phyloP scores from a whole-genome alignment of 495 filamentous ascomycete species.

The Daldinia grandis region DNA sequence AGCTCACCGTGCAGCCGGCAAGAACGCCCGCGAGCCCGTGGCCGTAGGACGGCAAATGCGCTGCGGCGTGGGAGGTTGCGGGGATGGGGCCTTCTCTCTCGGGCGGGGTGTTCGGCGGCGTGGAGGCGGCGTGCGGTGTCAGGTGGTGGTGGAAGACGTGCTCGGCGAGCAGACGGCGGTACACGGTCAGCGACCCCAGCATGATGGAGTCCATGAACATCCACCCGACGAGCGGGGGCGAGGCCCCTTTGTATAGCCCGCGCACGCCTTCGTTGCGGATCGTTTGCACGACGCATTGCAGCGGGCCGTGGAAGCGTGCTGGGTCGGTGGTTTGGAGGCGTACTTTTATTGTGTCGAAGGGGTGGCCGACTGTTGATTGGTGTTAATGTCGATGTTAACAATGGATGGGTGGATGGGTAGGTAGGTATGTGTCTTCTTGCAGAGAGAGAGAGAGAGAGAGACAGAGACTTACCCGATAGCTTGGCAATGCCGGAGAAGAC shows the following conservation, averaged over 20 bases:
- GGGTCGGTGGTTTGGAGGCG: conserved; percentile 87
- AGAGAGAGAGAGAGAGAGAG: background rate
- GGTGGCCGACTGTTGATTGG: conserved; percentile 64
- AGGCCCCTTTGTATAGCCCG: conserved; percentile 90
- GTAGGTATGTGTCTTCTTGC: too few relatives aligned
- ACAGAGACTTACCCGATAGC: conserved; percentile 73
- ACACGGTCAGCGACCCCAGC: conserved; percentile 90
- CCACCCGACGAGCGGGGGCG: conserved; percentile 92
- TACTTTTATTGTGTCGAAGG: conserved; percentile 96
- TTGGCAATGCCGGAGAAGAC: conserved; percentile 95
- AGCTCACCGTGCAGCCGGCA: conserved; percentile 88
- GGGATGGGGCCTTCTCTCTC: conserved; percentile 30
- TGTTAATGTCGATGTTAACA: too few relatives aligned
- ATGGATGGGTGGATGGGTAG: too few relatives aligned
- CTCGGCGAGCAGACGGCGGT: conserved; percentile 80
- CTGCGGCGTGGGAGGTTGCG: conserved; percentile 31
- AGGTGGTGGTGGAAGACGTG: conserved; percentile 71
- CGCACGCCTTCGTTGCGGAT: conserved; percentile 78
- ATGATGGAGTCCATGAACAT: conserved; percentile 98
- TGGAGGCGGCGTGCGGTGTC: conserved; percentile 49
- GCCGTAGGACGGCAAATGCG: conserved; percentile 75
- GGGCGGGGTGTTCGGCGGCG: conserved; percentile 4
- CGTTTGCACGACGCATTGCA: conserved; percentile 86
- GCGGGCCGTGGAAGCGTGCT: conserved; percentile 80
- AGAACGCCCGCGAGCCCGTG: conserved; percentile 87